Base-by-base conservation (phyloP, 2,329 filamentous ascomycete species). In the Nemania sp. region DNA sequence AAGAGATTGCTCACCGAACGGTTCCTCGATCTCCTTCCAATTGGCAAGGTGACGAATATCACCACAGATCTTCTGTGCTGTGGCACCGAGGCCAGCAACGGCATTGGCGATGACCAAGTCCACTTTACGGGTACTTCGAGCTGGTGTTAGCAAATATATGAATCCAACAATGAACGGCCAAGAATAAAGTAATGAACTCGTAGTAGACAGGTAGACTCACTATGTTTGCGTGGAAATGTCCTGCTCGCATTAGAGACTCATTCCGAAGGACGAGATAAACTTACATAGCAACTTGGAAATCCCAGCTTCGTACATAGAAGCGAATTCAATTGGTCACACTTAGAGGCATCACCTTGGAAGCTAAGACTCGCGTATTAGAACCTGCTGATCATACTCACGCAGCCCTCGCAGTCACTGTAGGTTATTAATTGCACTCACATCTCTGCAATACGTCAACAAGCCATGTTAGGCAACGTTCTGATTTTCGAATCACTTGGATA, bases 1-100 rank as follows among this genome's bases (percentile, higher is more conserved):
- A 49, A 13, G 7, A 42, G 2, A 5, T 15, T 7, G 50, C 52
- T 43, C 17, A 67, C 25, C 25, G 25, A 90, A 90, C 0, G 87
- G 88, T 74, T 90, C 88, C 72, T 96, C 92, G 60, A 95, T 80
- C 75, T 96, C 91, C 81, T 97, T 96, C 77, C 87, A 83, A 70
- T 83, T 81, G 5, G 89, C 88, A 49, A 94, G 79, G 71, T 91
- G 88, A 50, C 90, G 83, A 66, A 95, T 90, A 69, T 94, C 90
- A 48, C 83, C 82, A 50, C 86, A 84, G 62, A 96, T 93, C 61
- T 88, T 86, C 72, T 91, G 84, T 51, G 87, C 90, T 0, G 91
- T 91, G n/a, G 91, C 83, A 21, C 90, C 92, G 53, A 97, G 87
- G 1, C 87, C 90, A 34, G 84, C 82, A 35, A 97, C 80, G n/a